Evolutionary conservation across 257 asterid genomes (phyloP), one percentile per base, ranked within the genome.

Genomic region (Primulina eburnea): DNA sequence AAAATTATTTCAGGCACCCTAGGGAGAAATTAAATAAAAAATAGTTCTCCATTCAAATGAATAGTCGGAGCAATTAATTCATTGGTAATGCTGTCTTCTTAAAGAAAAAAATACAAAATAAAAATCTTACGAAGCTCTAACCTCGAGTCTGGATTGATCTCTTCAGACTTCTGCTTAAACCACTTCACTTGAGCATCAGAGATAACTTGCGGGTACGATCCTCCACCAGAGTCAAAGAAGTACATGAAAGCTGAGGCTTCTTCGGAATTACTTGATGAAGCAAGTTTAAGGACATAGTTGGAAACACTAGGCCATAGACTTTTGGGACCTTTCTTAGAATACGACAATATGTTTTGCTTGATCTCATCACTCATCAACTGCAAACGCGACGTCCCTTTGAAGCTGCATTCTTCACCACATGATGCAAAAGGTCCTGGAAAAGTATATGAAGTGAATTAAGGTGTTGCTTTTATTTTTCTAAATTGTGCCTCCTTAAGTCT

Each of bases 191-290:
- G 97, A 14, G 91, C 87, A 50, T 69, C 34, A 53, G 99, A 90
- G 71, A 93, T 82, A 24, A 89, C 88, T 86, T 89, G 85, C 0
- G 96, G 99, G 74, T 87, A 93, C 34, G 97, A 89, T 3, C 97
- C 97, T 57, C 99, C 96, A 14, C 99, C 99, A 2, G 99, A 90
- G 83, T 93, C 97, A 24, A 93, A 79, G 80, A 89, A 87, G 76
- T 93, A 93, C 90, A 90, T 79, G 32, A 74, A 89, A 34, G 82
- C 84, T 16, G 86, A 80, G 8, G 81, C 67, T n/a, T 65, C 68
- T 40, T 71, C 75, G 53, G 77, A 69, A 80, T 83, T 67, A 57
- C 64, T 72, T 7, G 84, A 50, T 21, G 90, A 85, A 47, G 85
- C 72, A 16, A 90, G 74, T 73, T 80, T 77, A 58, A 90, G 80